Percentiles rank a stretch among this genome's conserved stretches.
Evolutionary conservation across 2,329 filamentous ascomycete genomes (phyloP).

Genomic region (Drechslerella coelobrocha): DNA sequence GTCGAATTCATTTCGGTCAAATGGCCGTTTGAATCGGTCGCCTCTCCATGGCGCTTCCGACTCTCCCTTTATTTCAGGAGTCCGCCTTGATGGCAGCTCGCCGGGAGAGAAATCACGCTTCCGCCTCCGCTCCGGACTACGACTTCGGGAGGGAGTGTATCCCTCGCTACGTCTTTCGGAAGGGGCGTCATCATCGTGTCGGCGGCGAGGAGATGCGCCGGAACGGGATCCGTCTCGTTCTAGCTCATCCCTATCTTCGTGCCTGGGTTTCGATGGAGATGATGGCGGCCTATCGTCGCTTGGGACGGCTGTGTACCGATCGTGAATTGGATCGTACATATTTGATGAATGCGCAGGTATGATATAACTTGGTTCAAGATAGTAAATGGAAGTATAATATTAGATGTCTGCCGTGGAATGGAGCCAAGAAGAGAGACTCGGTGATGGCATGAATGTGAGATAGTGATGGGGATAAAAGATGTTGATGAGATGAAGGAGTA

Average conservation of each 20-base stretch:
- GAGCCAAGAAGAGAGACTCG: too few relatives aligned
- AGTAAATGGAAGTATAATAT: too few relatives aligned
- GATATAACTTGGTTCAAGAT: not conserved
- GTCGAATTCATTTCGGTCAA: constrained; percentile 3
- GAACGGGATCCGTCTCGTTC: constrained; percentile 20
- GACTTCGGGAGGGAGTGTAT: not conserved
- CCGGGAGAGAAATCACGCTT: constrained; percentile 30
- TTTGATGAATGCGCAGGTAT: too few relatives aligned
- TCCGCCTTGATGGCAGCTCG: constrained; percentile 8
- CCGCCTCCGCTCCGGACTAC: constrained; percentile 31
- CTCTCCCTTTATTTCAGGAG: constrained; percentile 25
- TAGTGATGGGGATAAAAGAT: too few relatives aligned
- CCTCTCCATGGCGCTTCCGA: not conserved
- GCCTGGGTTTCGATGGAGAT: constrained; percentile 27
- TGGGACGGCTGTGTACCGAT: constrained; percentile 32
- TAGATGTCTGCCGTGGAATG: too few relatives aligned
- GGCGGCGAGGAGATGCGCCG: constrained; percentile 15
- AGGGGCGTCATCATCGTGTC: constrained; percentile 17
- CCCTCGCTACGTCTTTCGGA: not conserved
- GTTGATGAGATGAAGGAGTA: too few relatives aligned
- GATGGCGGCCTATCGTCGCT: constrained; percentile 39
- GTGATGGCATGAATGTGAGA: too few relatives aligned
- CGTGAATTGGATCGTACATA: constrained; percentile 50
- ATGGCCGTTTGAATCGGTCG: not conserved
- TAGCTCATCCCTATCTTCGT: constrained; percentile 22